phyloP scores from a whole-genome alignment of 306 rosid species.

The Herpetospermum pedunculosum region DNA sequence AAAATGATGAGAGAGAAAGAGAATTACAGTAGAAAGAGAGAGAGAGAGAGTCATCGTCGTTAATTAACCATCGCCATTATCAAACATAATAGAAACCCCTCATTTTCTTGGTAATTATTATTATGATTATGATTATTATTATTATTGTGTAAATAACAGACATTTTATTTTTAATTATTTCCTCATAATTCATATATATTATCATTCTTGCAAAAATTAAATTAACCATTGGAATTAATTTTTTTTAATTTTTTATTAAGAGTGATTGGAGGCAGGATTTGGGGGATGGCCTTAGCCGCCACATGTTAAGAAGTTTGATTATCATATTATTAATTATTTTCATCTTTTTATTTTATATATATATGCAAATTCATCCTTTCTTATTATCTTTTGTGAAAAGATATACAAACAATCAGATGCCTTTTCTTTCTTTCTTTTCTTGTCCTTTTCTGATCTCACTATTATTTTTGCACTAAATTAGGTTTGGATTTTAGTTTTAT shows the following conservation, averaged over 20 bases:
- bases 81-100: constrained; percentile 13
- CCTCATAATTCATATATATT: not conserved
- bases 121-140: constrained; percentile 2
- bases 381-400: not conserved
- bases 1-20: not conserved
- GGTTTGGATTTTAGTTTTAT: not conserved
- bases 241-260: no score
- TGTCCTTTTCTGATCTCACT: not conserved
- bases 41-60: not conserved
- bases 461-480: not conserved
- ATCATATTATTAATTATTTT: not conserved
- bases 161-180: constrained; percentile 1
- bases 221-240: no score
- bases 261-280: constrained; percentile 84
- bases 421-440: not conserved
- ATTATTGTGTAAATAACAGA: constrained; percentile 9
- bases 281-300: constrained; percentile 59
- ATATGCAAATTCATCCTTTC: not conserved
- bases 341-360: not conserved
- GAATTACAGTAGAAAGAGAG: not conserved
- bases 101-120: constrained; percentile 3
- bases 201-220: not conserved
- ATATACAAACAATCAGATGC: not conserved
- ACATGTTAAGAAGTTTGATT: constrained; percentile 17
- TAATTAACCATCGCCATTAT: constrained; percentile 8